Conservation (phyloP, 75 land plant genomes). For the Picea sitchensis region DNA sequence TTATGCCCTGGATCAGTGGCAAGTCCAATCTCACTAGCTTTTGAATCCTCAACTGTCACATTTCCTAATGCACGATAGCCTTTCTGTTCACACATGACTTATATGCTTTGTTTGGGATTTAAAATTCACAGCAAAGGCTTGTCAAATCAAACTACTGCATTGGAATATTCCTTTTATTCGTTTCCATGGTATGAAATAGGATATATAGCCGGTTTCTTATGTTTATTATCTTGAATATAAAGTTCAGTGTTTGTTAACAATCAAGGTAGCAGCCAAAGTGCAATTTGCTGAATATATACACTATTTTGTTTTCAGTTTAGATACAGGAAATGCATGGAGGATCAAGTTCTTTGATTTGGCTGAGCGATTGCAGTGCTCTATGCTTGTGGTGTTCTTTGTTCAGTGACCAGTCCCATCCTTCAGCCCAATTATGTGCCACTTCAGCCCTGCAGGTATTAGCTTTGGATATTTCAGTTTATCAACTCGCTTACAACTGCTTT, state of each 20-base stretch:
- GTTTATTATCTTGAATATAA: background rate
- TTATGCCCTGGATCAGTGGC: too few relatives aligned
- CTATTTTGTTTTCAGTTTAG: background rate
- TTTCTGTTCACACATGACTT: too few relatives aligned
- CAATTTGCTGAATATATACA: background rate
- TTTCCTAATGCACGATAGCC: too few relatives aligned
- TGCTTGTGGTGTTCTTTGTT: conserved; percentile 3
- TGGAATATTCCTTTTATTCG: conserved; percentile 1
- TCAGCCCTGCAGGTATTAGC: background rate
- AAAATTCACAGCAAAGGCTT: too few relatives aligned
- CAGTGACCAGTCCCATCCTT: background rate
- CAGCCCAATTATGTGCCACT: background rate
- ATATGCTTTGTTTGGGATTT: too few relatives aligned
- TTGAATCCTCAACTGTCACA: too few relatives aligned
- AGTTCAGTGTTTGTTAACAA: background rate
- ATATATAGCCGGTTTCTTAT: background rate
- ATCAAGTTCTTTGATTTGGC: background rate
- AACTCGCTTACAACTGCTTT: background rate
- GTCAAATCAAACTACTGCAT: background rate
- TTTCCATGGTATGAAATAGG: background rate
- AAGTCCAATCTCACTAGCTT: too few relatives aligned
- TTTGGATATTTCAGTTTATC: conserved; percentile 4
- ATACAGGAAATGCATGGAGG: background rate
- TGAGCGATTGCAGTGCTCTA: background rate
- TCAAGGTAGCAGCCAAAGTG: background rate